Evolutionary conservation across 441 rosid species (phyloP).

Genomic region (Eugenia klotzschiana): DNA sequence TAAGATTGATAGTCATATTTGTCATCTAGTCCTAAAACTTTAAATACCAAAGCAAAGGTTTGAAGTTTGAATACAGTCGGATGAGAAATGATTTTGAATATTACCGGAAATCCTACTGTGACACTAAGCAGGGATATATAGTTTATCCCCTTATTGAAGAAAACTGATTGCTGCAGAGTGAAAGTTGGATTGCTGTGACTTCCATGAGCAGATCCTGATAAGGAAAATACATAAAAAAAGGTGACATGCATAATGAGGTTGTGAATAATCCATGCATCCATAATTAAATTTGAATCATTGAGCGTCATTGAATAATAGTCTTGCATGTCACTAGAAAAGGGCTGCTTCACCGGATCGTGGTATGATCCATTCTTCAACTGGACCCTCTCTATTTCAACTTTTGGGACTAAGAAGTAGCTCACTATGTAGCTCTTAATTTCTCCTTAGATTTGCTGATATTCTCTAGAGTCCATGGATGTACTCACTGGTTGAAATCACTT

Average conservation of each 20-base stretch:
- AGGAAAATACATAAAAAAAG: not conserved
- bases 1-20: not conserved
- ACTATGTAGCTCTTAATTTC: not conserved
- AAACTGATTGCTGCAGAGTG: slow-evolving; percentile 24
- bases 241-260: not conserved
- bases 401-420: not conserved
- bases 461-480: not conserved
- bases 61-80: not conserved
- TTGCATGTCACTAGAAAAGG: not conserved
- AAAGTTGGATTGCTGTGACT: slow-evolving; percentile 11
- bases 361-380: not conserved
- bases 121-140: slow-evolving; percentile 52
- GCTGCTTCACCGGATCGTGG: not conserved
- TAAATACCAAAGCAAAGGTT: not conserved
- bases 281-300: not conserved
- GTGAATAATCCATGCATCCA: not conserved
- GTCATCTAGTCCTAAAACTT: not conserved
- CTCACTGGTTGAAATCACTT: not conserved
- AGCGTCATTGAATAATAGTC: not conserved
- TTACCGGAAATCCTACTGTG: slow-evolving; percentile 69
- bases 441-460: not conserved
- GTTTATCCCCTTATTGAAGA: slow-evolving; percentile 32
- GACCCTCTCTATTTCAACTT: not conserved
- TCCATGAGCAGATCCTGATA: slow-evolving; percentile 56
- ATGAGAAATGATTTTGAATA: slow-evolving; percentile 1